Percentiles rank a stretch among this genome's conserved stretches.
Evolutionary conservation across 2,329 filamentous ascomycete species (phyloP).

Genomic region (Arthrobotrys musiformis): DNA sequence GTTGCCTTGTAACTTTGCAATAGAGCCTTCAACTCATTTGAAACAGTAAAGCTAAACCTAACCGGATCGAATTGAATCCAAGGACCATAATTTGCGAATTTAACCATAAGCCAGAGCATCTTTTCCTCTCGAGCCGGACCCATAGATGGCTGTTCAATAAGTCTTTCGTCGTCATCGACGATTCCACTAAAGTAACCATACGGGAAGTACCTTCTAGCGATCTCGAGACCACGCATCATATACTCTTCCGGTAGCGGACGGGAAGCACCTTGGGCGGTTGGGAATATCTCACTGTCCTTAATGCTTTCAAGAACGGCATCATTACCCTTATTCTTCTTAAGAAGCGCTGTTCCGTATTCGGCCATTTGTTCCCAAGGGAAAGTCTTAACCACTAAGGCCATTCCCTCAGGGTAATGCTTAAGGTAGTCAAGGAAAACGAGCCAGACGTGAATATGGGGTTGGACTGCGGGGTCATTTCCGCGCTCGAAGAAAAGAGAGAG

Average conservation of each 20-base stretch:
- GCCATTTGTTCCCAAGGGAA: conserved; percentile 69
- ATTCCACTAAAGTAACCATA: conserved; percentile 41
- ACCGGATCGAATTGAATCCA: conserved; percentile 30
- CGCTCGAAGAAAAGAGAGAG: conserved; percentile 67
- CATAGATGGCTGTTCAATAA: conserved; percentile 72
- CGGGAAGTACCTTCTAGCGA: conserved; percentile 71
- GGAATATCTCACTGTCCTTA: conserved; percentile 66
- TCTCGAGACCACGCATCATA: conserved; percentile 72
- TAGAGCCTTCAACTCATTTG: conserved; percentile 51
- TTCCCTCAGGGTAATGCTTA: conserved; percentile 63
- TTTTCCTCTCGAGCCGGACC: conserved; percentile 70
- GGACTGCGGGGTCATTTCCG: conserved; percentile 69
- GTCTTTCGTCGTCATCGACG: conserved; percentile 74
- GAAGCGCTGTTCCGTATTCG: conserved; percentile 65
- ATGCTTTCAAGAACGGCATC: conserved; percentile 60
- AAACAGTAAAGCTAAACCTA: conserved; percentile 63
- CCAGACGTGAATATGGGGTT: conserved; percentile 73
- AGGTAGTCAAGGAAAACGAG: conserved; percentile 71
- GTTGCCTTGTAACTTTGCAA: conserved; percentile 39
- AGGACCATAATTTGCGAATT: conserved; percentile 62
- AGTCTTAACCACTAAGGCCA: conserved; percentile 63
- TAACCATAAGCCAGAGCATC: conserved; percentile 70
- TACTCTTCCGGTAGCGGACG: conserved; percentile 77
- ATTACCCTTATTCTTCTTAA: conserved; percentile 56
- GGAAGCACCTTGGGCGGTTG: conserved; percentile 64